phyloP scores from a whole-genome alignment of 768 basidiomycete species.

The Rhizopogon vesiculosus region DNA sequence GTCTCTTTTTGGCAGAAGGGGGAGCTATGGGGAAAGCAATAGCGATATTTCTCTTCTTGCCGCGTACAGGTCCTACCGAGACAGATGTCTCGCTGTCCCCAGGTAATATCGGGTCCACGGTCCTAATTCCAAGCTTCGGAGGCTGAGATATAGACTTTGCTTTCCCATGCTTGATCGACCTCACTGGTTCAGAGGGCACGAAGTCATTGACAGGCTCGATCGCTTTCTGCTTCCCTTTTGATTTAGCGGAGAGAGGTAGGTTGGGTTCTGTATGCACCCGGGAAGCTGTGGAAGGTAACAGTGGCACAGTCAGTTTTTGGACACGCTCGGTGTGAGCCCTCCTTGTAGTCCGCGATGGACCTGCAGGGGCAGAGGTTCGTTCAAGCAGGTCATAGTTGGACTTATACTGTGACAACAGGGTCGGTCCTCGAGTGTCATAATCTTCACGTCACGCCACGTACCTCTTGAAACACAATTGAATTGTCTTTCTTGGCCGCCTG shows the following conservation, averaged over 20 bases:
- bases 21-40: constrained; percentile 5
- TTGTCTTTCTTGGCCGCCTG: constrained; percentile 73
- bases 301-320: constrained; percentile 34
- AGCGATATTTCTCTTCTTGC: not conserved
- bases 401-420: constrained; percentile 45
- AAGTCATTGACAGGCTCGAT: constrained; percentile 4
- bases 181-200: not conserved
- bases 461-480: constrained; percentile 69
- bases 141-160: constrained; percentile 11
- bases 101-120: not conserved
- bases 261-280: constrained; percentile 9
- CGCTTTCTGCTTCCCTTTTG: constrained; percentile 28
- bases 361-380: constrained; percentile 34
- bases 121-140: not conserved
- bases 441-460: constrained; percentile 29
- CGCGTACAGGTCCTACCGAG: not conserved
- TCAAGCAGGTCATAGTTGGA: constrained; percentile 57
- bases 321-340: constrained; percentile 52
- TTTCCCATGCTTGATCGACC: constrained; percentile 22
- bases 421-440: constrained; percentile 1
- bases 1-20: constrained; percentile 22
- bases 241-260: constrained; percentile 19
- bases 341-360: constrained; percentile 57
- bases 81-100: not conserved
- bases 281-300: constrained; percentile 8